Conservation (phyloP, 257 asterid species). For the Penstemon newberryi region DNA sequence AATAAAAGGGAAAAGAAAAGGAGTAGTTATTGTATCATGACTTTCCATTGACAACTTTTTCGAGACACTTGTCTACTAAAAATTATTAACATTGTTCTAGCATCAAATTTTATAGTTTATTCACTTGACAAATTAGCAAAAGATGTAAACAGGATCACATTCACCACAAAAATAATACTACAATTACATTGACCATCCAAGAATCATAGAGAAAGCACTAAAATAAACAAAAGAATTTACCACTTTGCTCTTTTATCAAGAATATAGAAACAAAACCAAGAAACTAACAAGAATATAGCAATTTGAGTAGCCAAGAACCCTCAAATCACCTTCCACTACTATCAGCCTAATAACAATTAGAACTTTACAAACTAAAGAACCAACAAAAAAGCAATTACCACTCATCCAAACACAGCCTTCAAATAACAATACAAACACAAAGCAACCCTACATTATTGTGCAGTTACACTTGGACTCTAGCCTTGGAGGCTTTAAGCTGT, state of each 20-base stretch:
- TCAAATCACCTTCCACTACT: conserved; percentile 41
- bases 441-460: conserved; percentile 61
- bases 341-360: conserved; percentile 53
- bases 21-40: too few species aligned
- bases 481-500: conserved; percentile 69
- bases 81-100: too few species aligned
- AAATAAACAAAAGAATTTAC: conserved; percentile 37
- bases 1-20: too few species aligned
- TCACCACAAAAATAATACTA: too few species aligned
- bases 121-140: too few species aligned
- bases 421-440: conserved; percentile 11
- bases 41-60: too few species aligned
- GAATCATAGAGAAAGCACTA: conserved; percentile 31
- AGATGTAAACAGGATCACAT: too few species aligned
- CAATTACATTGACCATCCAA: background rate
- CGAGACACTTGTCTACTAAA: too few species aligned
- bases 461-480: conserved; percentile 96
- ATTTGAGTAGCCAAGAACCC: conserved; percentile 33
- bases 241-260: conserved; percentile 34
- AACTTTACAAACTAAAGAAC: conserved; percentile 48
- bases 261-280: conserved; percentile 37
- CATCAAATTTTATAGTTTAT: too few species aligned
- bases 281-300: conserved; percentile 50
- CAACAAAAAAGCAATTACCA: conserved; percentile 36
- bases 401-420: conserved; percentile 36